These are phyloP conservation scores for Penicillium crustosum DNA, from an alignment of 2,329 filamentous ascomycete genomes.

Conservation along the genomic window DNA sequence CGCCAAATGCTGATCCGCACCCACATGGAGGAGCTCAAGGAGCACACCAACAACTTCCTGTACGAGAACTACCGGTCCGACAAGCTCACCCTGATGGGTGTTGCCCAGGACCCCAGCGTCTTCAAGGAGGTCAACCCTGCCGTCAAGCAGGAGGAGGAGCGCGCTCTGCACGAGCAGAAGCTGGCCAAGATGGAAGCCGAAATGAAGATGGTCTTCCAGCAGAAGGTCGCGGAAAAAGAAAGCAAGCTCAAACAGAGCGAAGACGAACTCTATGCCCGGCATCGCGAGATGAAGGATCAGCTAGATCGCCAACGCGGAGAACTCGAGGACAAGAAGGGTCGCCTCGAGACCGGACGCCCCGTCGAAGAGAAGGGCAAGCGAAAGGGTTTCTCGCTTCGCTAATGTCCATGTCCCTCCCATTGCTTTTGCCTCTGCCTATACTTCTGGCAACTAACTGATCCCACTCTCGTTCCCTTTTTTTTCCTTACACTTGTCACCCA, in stretches of 20 bases:
- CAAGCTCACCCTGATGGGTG: conserved; percentile 98
- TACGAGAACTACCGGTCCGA: conserved; percentile 99
- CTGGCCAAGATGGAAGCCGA: conserved; percentile 99
- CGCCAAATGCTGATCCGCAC: conserved; percentile 99
- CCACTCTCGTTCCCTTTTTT: conserved; percentile 23
- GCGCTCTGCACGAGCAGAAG: conserved; percentile 97
- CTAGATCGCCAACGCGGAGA: conserved; percentile 91
- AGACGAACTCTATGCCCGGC: conserved; percentile 95
- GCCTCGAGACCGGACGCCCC: conserved; percentile 91
- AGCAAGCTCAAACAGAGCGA: conserved; percentile 99
- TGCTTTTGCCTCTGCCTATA: background rate
- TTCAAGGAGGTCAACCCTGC: conserved; percentile 99
- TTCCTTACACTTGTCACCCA: conserved; percentile 18
- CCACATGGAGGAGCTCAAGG: conserved; percentile 99
- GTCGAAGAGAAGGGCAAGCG: conserved; percentile 98
- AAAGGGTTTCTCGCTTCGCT: conserved; percentile 99
- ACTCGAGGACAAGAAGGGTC: conserved; percentile 96
- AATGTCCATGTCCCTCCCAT: conserved; percentile 42
- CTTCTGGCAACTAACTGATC: conserved; percentile 16
- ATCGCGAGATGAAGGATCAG: conserved; percentile 99
- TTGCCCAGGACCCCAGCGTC: conserved; percentile 95
- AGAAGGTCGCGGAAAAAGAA: conserved; percentile 99
- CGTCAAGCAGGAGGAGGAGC: conserved; percentile 99
- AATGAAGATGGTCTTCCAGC: conserved; percentile 99
- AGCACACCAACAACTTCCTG: conserved; percentile 97